These are phyloP conservation scores for Ogataea populi-albae DNA, from an alignment of 805 yeast genomes.

Conservation along the genomic window DNA sequence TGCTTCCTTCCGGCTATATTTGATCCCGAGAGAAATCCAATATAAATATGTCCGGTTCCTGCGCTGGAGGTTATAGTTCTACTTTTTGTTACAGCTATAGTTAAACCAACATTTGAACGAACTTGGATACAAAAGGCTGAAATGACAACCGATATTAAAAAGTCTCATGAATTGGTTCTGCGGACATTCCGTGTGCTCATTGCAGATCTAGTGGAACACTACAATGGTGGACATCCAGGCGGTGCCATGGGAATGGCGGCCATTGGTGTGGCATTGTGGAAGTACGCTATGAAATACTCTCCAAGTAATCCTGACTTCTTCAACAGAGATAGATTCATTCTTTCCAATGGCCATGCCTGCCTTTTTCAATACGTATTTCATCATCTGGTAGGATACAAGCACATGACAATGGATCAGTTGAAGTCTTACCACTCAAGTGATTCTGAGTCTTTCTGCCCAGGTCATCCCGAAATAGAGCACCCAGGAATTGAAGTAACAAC, in stretches of 20 bases:
- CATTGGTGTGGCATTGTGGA: constrained; percentile 83
- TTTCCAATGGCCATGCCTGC: constrained; percentile 96
- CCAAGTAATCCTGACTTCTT: constrained; percentile 90
- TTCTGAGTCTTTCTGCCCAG: constrained; percentile 86
- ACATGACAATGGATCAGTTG: constrained; percentile 73
- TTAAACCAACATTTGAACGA: no score
- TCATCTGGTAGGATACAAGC: constrained; percentile 80
- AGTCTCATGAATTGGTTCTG: constrained; percentile 25
- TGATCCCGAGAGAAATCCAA: no score
- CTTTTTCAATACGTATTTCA: constrained; percentile 83
- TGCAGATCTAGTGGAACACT: constrained; percentile 34
- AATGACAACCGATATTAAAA: constrained; percentile 24
- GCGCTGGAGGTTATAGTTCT: no score
- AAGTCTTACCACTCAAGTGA: constrained; percentile 73
- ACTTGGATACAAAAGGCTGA: no score
- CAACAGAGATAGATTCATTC: constrained; percentile 91
- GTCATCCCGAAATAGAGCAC: constrained; percentile 92
- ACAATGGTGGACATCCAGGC: constrained; percentile 87
- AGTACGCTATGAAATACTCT: constrained; percentile 71
- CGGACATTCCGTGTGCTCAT: constrained; percentile 33
- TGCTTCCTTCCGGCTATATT: no score
- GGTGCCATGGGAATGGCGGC: constrained; percentile 99
- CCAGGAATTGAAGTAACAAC: constrained; percentile 97
- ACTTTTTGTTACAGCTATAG: no score
- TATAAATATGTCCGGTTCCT: no score